A percentile compares a stretch with the other conserved stretches of the same genome.
These are phyloP conservation scores for Fistulifera solaris DNA, from an alignment of 108 stramenopile genomes.

Conservation along the genomic window DNA sequence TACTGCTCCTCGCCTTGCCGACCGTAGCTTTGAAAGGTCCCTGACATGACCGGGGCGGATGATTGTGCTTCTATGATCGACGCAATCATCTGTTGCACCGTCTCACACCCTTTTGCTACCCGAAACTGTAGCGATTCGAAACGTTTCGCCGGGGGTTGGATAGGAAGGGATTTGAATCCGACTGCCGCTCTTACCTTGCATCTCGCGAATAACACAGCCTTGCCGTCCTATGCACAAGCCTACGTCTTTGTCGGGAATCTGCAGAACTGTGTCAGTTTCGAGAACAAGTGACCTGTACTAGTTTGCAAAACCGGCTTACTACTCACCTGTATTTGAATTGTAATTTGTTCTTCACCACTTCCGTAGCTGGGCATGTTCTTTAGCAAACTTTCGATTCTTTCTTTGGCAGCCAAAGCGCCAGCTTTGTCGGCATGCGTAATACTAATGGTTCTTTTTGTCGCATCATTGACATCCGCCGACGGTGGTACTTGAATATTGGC, in stretches of 20 bases:
- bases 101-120: slow-evolving; percentile 61
- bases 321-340: slow-evolving; percentile 65
- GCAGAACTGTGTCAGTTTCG: neutral
- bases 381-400: slow-evolving; percentile 23
- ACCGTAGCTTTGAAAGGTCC: slow-evolving; percentile 32
- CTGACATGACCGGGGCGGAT: slow-evolving; percentile 66
- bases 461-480: slow-evolving; percentile 19
- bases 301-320: neutral
- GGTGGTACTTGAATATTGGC: slow-evolving; percentile 88
- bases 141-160: slow-evolving; percentile 54
- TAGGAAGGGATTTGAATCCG: slow-evolving; percentile 80
- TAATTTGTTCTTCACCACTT: slow-evolving; percentile 28
- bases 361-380: slow-evolving; percentile 15
- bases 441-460: slow-evolving; percentile 56
- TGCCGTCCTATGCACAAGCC: slow-evolving; percentile 82
- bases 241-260: slow-evolving; percentile 50
- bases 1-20: slow-evolving; percentile 45
- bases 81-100: slow-evolving; percentile 65
- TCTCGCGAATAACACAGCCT: slow-evolving; percentile 81
- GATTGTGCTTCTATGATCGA: slow-evolving; percentile 74
- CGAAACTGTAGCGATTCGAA: slow-evolving; percentile 72
- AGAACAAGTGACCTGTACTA: neutral
- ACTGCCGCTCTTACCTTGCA: slow-evolving; percentile 69
- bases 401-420: slow-evolving; percentile 71
- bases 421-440: slow-evolving; percentile 73